Base-by-base conservation (phyloP, 192 early-diverging fungal species). In the Umbelopsis vinacea region DNA sequence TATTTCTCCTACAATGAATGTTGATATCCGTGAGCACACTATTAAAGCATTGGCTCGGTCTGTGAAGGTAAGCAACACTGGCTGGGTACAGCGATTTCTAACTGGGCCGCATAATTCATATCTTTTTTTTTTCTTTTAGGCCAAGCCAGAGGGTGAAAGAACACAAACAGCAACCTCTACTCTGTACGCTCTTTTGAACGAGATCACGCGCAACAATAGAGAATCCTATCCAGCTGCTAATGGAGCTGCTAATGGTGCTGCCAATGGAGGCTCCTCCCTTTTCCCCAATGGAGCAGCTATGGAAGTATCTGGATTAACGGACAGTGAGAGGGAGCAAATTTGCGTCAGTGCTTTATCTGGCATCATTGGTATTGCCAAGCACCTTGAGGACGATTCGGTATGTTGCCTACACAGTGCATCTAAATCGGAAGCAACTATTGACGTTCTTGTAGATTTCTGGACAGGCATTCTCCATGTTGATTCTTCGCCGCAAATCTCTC, bases 381-480 rank as follows among this genome's bases (percentile, higher is more conserved):
- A 86, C 21, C 78, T 89, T 43, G 80, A 84, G 69, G 82, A 85
- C 60, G 85, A 87, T 52, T 79, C 84, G 68, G 84, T 87, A 82
- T 46, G 43, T 47, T 23, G 17, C 5, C 2, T 35, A 66, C 23
- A 43, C 35, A 48, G 2, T 67, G 37, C 22, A 38, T n/a, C 67
- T 23, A 45, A n/a, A 54, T 29, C 23, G 15, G 24, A 23, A 12
- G 10, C n/a, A 52, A 22, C 11, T 38, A 37, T 37, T 63, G 2
- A 21, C 24, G 40, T 11, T 11, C 40, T 50, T 35, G 48, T 78
- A 88, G 87, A 87, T 88, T 66, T 87, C 89, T 0, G 81, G 85
- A 7, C 72, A 83, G 69, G 86, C 85, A 37, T 85, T 90, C 17
- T 89, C 88, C 15, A 88, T 89, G 82, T 75, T 94, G 70, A 68